Evolutionary conservation across 2,329 filamentous ascomycete genomes (phyloP), one percentile per base, ranked within the genome.

Genomic region (Cordyceps tenuipes): DNA sequence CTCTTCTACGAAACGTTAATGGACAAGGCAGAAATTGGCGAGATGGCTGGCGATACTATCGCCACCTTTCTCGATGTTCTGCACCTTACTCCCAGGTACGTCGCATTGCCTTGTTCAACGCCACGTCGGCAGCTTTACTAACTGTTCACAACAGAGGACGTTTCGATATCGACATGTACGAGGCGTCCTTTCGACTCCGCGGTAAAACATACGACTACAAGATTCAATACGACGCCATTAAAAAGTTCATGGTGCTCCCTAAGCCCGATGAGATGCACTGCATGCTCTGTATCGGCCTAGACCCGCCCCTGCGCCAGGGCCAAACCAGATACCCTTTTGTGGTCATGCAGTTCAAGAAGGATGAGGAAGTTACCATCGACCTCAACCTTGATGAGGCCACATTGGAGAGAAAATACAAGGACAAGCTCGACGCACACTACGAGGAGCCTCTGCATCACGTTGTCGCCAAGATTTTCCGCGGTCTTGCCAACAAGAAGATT

Each of bases 171-270:
- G 94, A 99, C 74, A 96, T 99, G 89, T 99, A 99, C 82, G 94
- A 97, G 75, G 88, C 86, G 17, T 97, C 94, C 2, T 97, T 99
- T 82, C 89, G 94, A 64, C 83, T 99, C 63, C 93, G 94, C 65
- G 94, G 94, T 69, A 99, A 99, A 78, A 99, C 94, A 26, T 99
- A 99, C 79, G 95, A 99, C 78, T 99, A 99, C 85, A 99, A 99
- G 83, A 97, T 99, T 66, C 91, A 97, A 73, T 99, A 97, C 76
- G 90, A 97, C 61, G 86, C 88, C 54, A 91, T 97, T 77, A 99
- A 99, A 81, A 97, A 97, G 74, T 97, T 97, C 72, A 97, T 99
- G 86, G 84, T 97, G 34, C 85, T 99, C 6, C 94, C 94, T 52
- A 99, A 99, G 77, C 94, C 94, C n/a, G 94, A 99, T 72, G 94